These are phyloP conservation scores for Parasitella parasitica DNA, from an alignment of 371 early-diverging fungal genomes.

Conservation along the genomic window DNA sequence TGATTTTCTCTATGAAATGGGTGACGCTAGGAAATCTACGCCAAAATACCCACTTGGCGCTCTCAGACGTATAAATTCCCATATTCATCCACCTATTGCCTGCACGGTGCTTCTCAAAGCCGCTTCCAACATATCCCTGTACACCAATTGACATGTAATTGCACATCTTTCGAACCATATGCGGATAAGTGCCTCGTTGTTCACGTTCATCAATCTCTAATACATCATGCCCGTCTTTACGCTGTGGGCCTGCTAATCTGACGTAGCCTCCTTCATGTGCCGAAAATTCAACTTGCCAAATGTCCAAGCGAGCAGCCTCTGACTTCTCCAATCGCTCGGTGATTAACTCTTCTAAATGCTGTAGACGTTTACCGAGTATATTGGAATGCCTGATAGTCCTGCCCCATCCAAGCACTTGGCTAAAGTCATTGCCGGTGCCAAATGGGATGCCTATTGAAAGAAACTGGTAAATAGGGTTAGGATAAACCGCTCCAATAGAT, in stretches of 20 bases:
- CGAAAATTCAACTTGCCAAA: constrained; percentile 56
- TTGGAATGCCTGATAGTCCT: constrained; percentile 53
- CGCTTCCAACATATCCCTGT: constrained; percentile 64
- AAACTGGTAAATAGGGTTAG: too few relatives aligned
- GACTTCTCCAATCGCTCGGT: constrained; percentile 54
- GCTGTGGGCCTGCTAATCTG: constrained; percentile 36
- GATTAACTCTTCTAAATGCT: constrained; percentile 43
- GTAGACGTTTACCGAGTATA: constrained; percentile 45
- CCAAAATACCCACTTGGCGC: constrained; percentile 61
- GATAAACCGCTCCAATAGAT: not conserved
- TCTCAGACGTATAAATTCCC: constrained; percentile 52
- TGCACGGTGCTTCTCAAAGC: constrained; percentile 60
- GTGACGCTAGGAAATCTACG: constrained; percentile 55
- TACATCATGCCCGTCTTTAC: constrained; percentile 29
- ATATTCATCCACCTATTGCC: constrained; percentile 54
- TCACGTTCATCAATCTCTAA: constrained; percentile 9
- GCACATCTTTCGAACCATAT: constrained; percentile 48
- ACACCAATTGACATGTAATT: constrained; percentile 64
- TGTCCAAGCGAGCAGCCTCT: constrained; percentile 58
- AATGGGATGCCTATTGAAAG: constrained; percentile 53
- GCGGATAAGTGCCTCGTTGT: not conserved
- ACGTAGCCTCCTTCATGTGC: constrained; percentile 53
- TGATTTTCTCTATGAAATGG: constrained; percentile 46
- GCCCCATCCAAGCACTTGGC: constrained; percentile 68
- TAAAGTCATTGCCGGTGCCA: constrained; percentile 69